These are phyloP conservation scores for Jackrogersella multiformis DNA, from an alignment of 495 filamentous ascomycete genomes.

Conservation along the genomic window DNA sequence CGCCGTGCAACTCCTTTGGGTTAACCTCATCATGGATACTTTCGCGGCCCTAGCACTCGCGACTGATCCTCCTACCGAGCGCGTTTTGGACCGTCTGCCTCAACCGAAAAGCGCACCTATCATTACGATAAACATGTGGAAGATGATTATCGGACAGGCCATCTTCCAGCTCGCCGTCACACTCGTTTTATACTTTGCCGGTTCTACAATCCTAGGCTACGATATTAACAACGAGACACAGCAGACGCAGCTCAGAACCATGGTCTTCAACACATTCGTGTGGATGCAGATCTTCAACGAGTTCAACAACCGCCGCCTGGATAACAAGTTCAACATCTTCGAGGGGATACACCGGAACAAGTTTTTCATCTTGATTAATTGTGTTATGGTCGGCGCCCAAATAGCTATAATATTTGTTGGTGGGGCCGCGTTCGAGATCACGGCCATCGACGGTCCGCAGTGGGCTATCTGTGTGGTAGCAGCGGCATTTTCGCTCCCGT, in stretches of 20 bases:
- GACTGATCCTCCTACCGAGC: conserved; percentile 78
- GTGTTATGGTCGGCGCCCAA: conserved; percentile 85
- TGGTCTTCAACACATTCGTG: conserved; percentile 91
- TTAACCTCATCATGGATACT: conserved; percentile 96
- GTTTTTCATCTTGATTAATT: conserved; percentile 84
- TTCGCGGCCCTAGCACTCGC: conserved; percentile 92
- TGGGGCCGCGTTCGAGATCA: conserved; percentile 73
- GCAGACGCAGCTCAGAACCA: conserved; percentile 65
- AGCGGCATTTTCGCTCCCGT: conserved; percentile 73
- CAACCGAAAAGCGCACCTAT: conserved; percentile 80
- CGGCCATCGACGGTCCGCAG: conserved; percentile 67
- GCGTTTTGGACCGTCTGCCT: conserved; percentile 76
- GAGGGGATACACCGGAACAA: conserved; percentile 80
- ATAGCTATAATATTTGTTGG: conserved; percentile 82
- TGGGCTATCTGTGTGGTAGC: conserved; percentile 81
- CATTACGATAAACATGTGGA: conserved; percentile 87
- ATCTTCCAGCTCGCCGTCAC: conserved; percentile 86
- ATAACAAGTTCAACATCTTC: conserved; percentile 91
- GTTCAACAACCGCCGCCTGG: conserved; percentile 73
- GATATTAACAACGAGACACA: conserved; percentile 35
- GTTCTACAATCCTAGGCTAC: conserved; percentile 69
- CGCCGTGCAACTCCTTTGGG: conserved; percentile 88
- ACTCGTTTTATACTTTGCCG: conserved; percentile 79
- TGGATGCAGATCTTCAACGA: conserved; percentile 98
- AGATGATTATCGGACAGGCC: conserved; percentile 89